phyloP scores from a whole-genome alignment of 2,329 filamentous ascomycete species.

The Sclerotinia minor region DNA sequence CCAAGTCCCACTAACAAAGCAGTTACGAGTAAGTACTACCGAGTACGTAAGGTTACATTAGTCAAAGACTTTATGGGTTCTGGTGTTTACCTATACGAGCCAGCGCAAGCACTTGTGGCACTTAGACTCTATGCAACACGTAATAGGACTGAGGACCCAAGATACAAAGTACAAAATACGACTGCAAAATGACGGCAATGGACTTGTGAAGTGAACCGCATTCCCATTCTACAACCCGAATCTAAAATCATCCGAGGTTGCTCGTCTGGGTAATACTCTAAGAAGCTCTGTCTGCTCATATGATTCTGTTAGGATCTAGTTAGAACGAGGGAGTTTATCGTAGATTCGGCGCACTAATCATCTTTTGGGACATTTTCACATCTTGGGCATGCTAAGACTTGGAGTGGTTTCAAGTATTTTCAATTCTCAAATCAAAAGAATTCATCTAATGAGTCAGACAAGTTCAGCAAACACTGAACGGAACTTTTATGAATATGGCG shows the following conservation, averaged over 20 bases:
- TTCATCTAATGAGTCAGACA: background rate
- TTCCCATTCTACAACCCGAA: background rate
- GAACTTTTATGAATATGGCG: background rate
- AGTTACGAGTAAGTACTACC: background rate
- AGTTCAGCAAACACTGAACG: background rate
- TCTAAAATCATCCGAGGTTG: background rate
- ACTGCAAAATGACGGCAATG: background rate
- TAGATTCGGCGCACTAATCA: background rate
- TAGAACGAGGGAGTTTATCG: background rate
- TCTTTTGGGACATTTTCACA: background rate
- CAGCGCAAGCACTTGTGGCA: background rate
- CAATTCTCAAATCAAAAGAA: background rate
- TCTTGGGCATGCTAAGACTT: background rate
- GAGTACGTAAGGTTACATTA: background rate
- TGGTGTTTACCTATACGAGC: background rate
- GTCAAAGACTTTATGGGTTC: background rate
- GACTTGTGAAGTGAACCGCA: background rate
- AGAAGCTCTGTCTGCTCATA: background rate
- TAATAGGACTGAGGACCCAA: background rate
- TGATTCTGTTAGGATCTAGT: background rate
- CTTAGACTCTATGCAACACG: background rate
- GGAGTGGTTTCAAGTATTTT: background rate
- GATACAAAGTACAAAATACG: background rate
- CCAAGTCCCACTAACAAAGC: background rate
- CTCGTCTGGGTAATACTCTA: background rate